A percentile compares a stretch with the other conserved stretches of the same genome.
Conservation (phyloP, 1,284 basidiomycete genomes). For the Hemileia vastatrix region DNA sequence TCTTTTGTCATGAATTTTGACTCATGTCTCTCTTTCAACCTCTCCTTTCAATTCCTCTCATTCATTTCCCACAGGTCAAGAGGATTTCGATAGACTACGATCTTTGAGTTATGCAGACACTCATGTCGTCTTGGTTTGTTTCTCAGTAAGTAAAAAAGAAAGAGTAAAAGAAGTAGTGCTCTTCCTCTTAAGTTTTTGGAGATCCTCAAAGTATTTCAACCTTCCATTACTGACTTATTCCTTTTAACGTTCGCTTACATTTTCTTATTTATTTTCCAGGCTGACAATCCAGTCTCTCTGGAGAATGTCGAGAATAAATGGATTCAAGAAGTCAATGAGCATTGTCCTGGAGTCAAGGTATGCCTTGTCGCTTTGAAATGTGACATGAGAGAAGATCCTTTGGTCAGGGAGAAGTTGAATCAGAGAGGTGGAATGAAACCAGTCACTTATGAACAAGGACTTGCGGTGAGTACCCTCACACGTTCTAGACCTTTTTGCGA, state of each 20-base stretch:
- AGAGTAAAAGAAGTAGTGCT: too few relatives aligned
- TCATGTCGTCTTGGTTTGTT: conserved; percentile 85
- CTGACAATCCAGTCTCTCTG: conserved; percentile 79
- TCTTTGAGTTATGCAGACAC: conserved; percentile 89
- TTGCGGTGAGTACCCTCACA: too few relatives aligned
- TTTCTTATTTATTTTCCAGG: neutral
- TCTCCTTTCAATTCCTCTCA: neutral
- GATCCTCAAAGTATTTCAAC: too few relatives aligned
- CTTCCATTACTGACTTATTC: too few relatives aligned
- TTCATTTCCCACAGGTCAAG: conserved; percentile 62
- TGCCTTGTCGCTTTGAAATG: conserved; percentile 67
- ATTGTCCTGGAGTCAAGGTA: conserved; percentile 87
- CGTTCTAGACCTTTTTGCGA: too few relatives aligned
- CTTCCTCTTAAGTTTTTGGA: too few relatives aligned
- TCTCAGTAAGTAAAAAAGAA: too few relatives aligned
- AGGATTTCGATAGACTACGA: conserved; percentile 86
- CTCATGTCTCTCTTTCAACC: neutral
- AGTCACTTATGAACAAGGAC: conserved; percentile 74
- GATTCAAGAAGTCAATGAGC: conserved; percentile 52
- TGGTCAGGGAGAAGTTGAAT: conserved; percentile 58
- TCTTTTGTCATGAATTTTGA: neutral
- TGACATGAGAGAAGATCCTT: conserved; percentile 72
- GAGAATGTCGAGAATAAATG: conserved; percentile 79
- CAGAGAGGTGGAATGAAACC: conserved; percentile 59
- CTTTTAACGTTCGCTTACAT: too few relatives aligned